Evolutionary conservation across 108 stramenopile species (phyloP), one percentile per base, ranked within the genome.

Genomic region (Pseudonitzschia pungens): DNA sequence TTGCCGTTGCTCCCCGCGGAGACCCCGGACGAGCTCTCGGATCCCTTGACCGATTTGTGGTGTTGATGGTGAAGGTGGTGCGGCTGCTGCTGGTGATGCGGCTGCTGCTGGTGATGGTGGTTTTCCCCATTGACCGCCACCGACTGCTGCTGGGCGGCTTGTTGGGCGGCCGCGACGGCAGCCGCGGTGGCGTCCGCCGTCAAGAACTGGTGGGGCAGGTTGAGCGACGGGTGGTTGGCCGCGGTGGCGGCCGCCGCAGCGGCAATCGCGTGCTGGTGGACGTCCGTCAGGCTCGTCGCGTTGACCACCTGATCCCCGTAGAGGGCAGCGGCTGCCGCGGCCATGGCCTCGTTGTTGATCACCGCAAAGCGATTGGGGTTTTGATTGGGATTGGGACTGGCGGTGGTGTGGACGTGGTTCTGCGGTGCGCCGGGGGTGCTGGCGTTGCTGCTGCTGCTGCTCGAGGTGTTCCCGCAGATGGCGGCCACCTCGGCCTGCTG

Each of bases 201-300:
- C 22, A 77, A 24, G 31, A 58, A 71, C 22, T 67, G 63, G 43
- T 11, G 60, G 21, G 44, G 79, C 9, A 32, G 26, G 20, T 33
- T 27, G 28, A 58, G 21, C 50, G 50, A 16, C 50, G 3, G 26
- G 36, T 31, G 32, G 36, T 67, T 76, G 28, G 60, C 70, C 3
- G 52, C 75, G 4, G 81, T 72, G 12, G 73, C 82, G 0, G 82
- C 82, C 5, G 74, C 77, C 2, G 74, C 75, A 0, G 72, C 82
- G 14, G 29, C 32, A n/a, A 33, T 31, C n/a, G 29, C 32, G 1
- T 33, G 32, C n/a, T 62, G 32, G n/a, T 31, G 32, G 20, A 40
- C 36, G 33, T 21, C 29, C n/a, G n/a, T 21, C 5, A 40, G 33
- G n/a, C 9, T 33, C 12, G 60, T 33, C 12, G 60, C 32, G 40